These are phyloP conservation scores for Thuja plicata DNA, from an alignment of 83 land plant species.

Conservation along the genomic window DNA sequence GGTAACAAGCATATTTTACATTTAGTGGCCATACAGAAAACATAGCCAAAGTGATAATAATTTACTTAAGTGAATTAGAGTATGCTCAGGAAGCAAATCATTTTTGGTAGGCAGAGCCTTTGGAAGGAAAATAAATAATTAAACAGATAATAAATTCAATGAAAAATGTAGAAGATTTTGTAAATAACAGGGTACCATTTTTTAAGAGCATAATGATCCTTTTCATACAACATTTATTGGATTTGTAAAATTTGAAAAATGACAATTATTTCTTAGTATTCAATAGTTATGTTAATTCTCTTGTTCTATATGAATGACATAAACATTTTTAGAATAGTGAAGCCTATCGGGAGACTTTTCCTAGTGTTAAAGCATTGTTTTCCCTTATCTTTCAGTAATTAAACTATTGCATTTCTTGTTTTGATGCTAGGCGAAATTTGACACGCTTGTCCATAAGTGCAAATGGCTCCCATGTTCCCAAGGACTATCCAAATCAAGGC, in stretches of 20 bases:
- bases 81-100: background rate
- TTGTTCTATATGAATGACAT: background rate
- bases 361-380: background rate
- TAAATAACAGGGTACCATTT: background rate
- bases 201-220: background rate
- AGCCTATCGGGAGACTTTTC: background rate
- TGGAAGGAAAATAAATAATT: background rate
- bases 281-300: background rate
- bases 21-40: background rate
- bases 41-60: background rate
- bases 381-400: background rate
- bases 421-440: slow-evolving; percentile 65
- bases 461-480: slow-evolving; percentile 83
- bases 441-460: slow-evolving; percentile 80
- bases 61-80: background rate
- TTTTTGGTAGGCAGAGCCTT: background rate
- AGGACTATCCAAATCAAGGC: slow-evolving; percentile 56
- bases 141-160: background rate
- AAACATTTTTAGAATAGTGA: background rate
- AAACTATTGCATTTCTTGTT: slow-evolving; percentile 8
- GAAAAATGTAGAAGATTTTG: background rate
- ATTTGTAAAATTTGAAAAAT: background rate
- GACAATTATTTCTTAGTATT: background rate
- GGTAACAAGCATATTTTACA: background rate
- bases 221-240: background rate